Base-by-base conservation (phyloP, 495 filamentous ascomycete genomes). In the Podospora appendiculata region DNA sequence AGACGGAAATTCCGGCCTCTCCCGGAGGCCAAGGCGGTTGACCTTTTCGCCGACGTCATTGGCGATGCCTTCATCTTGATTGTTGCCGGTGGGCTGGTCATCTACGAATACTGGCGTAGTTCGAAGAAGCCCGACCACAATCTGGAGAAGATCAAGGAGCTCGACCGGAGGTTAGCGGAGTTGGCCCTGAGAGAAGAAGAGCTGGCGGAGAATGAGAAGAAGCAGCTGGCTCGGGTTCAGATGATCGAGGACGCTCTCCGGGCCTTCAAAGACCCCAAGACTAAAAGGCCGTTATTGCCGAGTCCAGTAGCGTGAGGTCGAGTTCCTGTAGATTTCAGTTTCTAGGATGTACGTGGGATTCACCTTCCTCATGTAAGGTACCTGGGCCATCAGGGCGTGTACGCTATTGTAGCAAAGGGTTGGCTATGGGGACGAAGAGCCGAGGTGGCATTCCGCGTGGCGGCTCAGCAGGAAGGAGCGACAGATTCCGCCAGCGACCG, bases 41-140 rank as follows among this genome's bases (percentile, higher is more conserved):
- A 99, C 63, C 79, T 90, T 7, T 95, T 95, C 25, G 94, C 93
- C 9, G 95, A 94, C 52, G 95, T 99, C 48, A 85, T 94, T 47
- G 89, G 89, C 41, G 93, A 99, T 59, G 72, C 80, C 1, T 99
- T 99, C 63, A 80, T 99, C 33, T 86, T 97, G 50, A 48, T 81
- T 5, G 89, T 97, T 12, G 94, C 87, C 3, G 82, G 83, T 11
- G 78, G 75, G 0, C 65, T 97, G 58, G 85, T 99, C 40, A 64
- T 94, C 2, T 91, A 87, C 52, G 93, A 99, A 69, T 87, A 84
- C 18, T 83, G 80, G 64, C 75, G 87, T 48, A 80, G 84, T 4
- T 79, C 85, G 45, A 70, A 82, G 53, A 97, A 96, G 66, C 75
- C 77, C 18, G 91, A 94, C 57, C 77, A 75, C 38, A 86, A 79